These are phyloP conservation scores for Pseudocercospora eumusae DNA, from an alignment of 2,329 filamentous ascomycete species.

Conservation along the genomic window DNA sequence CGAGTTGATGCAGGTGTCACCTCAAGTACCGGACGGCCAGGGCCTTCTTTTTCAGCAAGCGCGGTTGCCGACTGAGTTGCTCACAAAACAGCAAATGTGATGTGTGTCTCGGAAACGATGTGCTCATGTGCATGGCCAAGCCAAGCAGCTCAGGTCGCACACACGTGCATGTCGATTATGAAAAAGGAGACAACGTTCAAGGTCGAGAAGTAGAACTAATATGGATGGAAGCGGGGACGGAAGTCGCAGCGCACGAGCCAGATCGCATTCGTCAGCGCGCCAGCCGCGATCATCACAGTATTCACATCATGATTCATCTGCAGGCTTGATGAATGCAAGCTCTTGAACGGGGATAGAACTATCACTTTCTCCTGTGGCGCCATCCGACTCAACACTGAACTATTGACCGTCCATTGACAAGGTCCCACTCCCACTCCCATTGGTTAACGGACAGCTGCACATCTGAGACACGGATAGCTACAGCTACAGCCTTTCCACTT, in stretches of 20 bases:
- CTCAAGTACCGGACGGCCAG: background rate
- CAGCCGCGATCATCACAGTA: background rate
- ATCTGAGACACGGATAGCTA: slow-evolving; percentile 5
- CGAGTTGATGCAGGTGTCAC: slow-evolving; percentile 4
- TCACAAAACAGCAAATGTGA: background rate
- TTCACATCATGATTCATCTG: too few relatives aligned
- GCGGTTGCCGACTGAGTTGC: background rate
- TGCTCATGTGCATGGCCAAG: background rate
- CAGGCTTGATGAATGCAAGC: background rate
- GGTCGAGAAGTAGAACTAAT: background rate
- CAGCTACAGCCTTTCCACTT: background rate
- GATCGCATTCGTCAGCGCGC: background rate
- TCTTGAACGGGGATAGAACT: background rate
- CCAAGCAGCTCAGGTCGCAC: background rate
- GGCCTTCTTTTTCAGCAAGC: background rate
- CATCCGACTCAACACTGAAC: background rate
- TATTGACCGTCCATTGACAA: background rate
- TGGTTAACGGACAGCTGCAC: background rate
- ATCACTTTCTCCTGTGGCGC: slow-evolving; percentile 1
- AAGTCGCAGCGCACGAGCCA: background rate
- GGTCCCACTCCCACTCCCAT: too few relatives aligned
- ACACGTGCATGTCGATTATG: background rate
- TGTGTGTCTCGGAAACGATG: background rate
- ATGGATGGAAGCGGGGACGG: background rate
- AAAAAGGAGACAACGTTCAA: background rate